Conservation (phyloP, 2,329 filamentous ascomycete species). For the Aspergillus persii region DNA sequence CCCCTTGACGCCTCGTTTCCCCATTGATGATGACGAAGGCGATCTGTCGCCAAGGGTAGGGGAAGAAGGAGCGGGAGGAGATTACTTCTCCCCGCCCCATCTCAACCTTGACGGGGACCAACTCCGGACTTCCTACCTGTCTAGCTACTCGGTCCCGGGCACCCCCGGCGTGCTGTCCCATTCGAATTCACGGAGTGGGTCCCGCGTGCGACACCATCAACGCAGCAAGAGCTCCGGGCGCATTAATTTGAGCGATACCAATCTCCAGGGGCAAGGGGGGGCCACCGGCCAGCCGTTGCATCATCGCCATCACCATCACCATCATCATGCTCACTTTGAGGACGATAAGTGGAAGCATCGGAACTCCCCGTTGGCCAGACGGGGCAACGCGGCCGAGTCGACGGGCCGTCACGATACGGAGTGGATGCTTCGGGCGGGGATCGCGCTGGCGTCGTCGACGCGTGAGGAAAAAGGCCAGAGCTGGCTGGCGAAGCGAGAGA, state of each 20-base stretch:
- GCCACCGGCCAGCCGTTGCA: conserved; percentile 24
- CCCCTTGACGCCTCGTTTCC: conserved; percentile 56
- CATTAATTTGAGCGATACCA: conserved; percentile 36
- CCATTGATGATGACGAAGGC: conserved; percentile 47
- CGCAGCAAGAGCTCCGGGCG: conserved; percentile 37
- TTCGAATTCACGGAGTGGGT: conserved; percentile 41
- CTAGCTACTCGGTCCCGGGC: conserved; percentile 42
- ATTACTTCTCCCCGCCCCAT: conserved; percentile 30
- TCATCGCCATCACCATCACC: conserved; percentile 11
- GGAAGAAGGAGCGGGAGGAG: conserved; percentile 2
- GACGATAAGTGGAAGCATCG: conserved; percentile 9
- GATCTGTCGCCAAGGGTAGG: not conserved
- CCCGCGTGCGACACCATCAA: conserved; percentile 32
- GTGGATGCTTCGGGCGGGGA: conserved; percentile 60
- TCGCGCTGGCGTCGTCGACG: conserved; percentile 56
- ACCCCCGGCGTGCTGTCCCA: conserved; percentile 44
- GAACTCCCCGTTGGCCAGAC: not conserved
- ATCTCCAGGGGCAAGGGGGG: conserved; percentile 27
- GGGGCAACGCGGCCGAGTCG: conserved; percentile 5
- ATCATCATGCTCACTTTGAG: not conserved
- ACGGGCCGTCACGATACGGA: conserved; percentile 43
- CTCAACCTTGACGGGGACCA: conserved; percentile 8
- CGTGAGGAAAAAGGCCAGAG: conserved; percentile 62
- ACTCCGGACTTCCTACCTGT: conserved; percentile 38
- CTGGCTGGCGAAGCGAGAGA: conserved; percentile 58